Percentiles rank a stretch among this genome's conserved stretches.
Evolutionary conservation across 2,329 filamentous ascomycete genomes (phyloP).

Genomic region (Pyricularia pennisetigena): DNA sequence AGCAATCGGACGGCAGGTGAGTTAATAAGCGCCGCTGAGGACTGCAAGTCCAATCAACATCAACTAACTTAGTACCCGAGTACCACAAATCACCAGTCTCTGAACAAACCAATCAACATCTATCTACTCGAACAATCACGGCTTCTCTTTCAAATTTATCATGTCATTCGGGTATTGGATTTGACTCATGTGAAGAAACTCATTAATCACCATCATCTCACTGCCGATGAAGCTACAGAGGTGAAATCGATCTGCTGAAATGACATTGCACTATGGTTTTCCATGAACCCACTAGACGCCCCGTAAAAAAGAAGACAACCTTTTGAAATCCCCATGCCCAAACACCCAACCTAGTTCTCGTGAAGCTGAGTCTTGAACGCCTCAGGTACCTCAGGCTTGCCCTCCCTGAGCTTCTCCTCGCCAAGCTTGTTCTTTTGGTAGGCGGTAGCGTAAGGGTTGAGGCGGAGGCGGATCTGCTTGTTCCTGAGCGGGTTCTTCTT

Average conservation of each 20-base stretch:
- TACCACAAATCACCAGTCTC: background rate
- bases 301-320: slow-evolving; percentile 4
- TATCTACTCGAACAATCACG: background rate
- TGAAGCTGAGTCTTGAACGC: slow-evolving; percentile 17
- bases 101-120: background rate
- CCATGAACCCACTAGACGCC: slow-evolving; percentile 5
- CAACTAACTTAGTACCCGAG: too few species aligned
- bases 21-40: background rate
- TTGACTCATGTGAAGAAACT: slow-evolving; percentile 1
- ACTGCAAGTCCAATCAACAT: too few species aligned
- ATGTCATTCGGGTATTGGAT: slow-evolving; percentile 1
- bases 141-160: background rate
- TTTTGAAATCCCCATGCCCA: slow-evolving; percentile 4
- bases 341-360: slow-evolving; percentile 9
- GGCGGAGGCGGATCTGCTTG: slow-evolving; percentile 96
- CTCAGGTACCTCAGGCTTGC: slow-evolving; percentile 15
- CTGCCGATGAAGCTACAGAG: slow-evolving; percentile 1
- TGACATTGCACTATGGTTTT: slow-evolving; percentile 1
- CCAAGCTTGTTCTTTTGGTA: slow-evolving; percentile 83
- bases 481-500: slow-evolving; percentile 99
- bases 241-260: slow-evolving; percentile 1
- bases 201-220: slow-evolving; percentile 1
- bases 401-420: slow-evolving; percentile 41
- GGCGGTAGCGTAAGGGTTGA: slow-evolving; percentile 94
- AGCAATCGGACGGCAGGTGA: background rate